These are phyloP conservation scores for Borealophlyctis nickersoniae DNA, from an alignment of 192 early-diverging fungal genomes.

Conservation along the genomic window DNA sequence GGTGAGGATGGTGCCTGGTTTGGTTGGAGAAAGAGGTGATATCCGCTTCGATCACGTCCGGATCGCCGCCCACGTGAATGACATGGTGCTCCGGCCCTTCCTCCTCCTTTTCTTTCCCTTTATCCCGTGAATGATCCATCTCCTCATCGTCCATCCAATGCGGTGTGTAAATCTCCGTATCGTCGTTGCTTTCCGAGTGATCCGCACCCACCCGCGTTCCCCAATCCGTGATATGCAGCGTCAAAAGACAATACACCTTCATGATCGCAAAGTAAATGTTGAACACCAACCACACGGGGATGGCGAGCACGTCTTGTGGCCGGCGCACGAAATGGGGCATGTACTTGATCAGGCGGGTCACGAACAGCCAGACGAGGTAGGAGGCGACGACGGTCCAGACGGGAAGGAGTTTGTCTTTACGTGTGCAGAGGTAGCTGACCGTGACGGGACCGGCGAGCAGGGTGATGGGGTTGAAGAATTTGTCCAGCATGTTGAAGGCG, in stretches of 20 bases:
- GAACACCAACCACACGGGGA: conserved; percentile 68
- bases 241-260: conserved; percentile 70
- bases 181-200: conserved; percentile 19
- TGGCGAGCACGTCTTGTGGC: conserved; percentile 60
- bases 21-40: too few relatives aligned
- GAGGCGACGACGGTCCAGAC: conserved; percentile 59
- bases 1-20: too few relatives aligned
- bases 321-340: conserved; percentile 62
- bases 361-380: conserved; percentile 61
- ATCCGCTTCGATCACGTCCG: too few relatives aligned
- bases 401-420: conserved; percentile 42
- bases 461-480: conserved; percentile 71
- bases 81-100: too few relatives aligned
- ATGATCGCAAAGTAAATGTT: conserved; percentile 65
- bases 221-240: conserved; percentile 68
- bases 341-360: conserved; percentile 65
- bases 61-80: too few relatives aligned
- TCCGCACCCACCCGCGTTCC: conserved; percentile 61
- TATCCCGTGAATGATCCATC: conserved; percentile 5
- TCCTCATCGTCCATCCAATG: conserved; percentile 20
- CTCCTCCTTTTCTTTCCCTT: too few relatives aligned
- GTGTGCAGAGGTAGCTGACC: conserved; percentile 50
- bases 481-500: conserved; percentile 74
- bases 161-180: conserved; percentile 26
- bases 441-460: conserved; percentile 62